Percentiles rank a stretch among this genome's conserved stretches.
These are phyloP conservation scores for Kalanchoe fedtschenkoi DNA, from an alignment of 164 flowering plant genomes.

Conservation along the genomic window DNA sequence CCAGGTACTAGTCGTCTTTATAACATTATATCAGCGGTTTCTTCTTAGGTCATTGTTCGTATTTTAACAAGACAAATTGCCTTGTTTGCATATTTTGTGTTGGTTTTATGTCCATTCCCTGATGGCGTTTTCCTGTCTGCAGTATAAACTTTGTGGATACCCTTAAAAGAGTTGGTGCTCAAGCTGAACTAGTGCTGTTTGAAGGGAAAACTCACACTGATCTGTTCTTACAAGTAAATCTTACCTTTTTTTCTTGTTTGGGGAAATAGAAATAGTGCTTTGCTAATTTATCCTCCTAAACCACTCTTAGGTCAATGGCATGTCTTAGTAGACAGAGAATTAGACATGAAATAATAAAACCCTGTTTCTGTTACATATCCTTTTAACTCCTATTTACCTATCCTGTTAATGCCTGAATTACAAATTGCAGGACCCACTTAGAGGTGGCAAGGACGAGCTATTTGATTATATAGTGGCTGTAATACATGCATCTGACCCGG, in stretches of 20 bases:
- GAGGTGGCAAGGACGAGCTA: slow-evolving; percentile 79
- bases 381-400: too few relatives aligned
- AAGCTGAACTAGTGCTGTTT: slow-evolving; percentile 54
- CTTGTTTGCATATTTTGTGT: background rate
- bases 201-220: slow-evolving; percentile 91
- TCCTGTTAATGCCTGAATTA: background rate
- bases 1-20: slow-evolving; percentile 33
- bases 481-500: slow-evolving; percentile 52
- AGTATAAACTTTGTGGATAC: slow-evolving; percentile 56
- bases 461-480: slow-evolving; percentile 47
- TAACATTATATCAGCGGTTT: background rate
- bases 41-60: background rate
- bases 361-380: background rate
- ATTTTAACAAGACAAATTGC: background rate
- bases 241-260: background rate
- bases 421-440: slow-evolving; percentile 68
- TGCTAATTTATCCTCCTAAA: too few relatives aligned
- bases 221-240: slow-evolving; percentile 75
- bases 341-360: background rate
- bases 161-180: slow-evolving; percentile 51
- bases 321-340: too few relatives aligned
- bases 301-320: background rate
- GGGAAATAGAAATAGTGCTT: background rate
- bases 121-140: slow-evolving; percentile 17
- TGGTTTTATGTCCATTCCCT: background rate